Conservation (phyloP, 2,329 filamentous ascomycete species). For the Scytalidium sp. region DNA sequence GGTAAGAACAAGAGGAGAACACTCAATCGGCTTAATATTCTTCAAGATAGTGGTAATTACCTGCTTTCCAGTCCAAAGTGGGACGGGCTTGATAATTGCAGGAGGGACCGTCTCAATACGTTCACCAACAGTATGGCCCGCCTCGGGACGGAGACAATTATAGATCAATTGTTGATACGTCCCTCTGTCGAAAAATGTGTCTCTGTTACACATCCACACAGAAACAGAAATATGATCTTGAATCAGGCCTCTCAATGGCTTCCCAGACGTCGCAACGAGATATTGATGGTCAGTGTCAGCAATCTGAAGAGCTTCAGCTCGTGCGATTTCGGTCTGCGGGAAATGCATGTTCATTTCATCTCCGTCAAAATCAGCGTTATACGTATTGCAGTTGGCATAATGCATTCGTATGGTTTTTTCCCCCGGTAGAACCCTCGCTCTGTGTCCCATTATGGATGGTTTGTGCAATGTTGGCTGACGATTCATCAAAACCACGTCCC, state of each 20-base stretch:
- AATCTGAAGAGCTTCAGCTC: conserved; percentile 87
- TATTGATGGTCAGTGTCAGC: conserved; percentile 98
- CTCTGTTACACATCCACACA: conserved; percentile 84
- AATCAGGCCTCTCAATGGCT: conserved; percentile 91
- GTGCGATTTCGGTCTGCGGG: conserved; percentile 91
- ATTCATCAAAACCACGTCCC: conserved; percentile 98
- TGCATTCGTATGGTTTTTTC: conserved; percentile 99
- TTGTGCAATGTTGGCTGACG: conserved; percentile 97
- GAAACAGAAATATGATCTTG: conserved; percentile 98
- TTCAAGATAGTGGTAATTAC: conserved; percentile 88
- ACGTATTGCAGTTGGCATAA: conserved; percentile 99
- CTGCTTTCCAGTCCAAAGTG: conserved; percentile 94
- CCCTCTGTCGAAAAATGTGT: conserved; percentile 83
- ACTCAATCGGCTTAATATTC: conserved; percentile 79
- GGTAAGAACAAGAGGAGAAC: conserved; percentile 73
- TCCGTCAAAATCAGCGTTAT: conserved; percentile 98
- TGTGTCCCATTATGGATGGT: conserved; percentile 97
- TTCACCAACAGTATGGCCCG: conserved; percentile 80
- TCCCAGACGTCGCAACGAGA: conserved; percentile 87
- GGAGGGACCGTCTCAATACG: conserved; percentile 79
- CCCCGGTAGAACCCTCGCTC: conserved; percentile 84
- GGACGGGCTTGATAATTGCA: conserved; percentile 75
- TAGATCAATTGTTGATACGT: conserved; percentile 96
- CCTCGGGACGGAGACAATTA: conserved; percentile 83
- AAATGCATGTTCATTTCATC: conserved; percentile 99